These are phyloP conservation scores for Porogramme epimiltina DNA, from an alignment of 1,284 basidiomycete species.

Conservation along the genomic window DNA sequence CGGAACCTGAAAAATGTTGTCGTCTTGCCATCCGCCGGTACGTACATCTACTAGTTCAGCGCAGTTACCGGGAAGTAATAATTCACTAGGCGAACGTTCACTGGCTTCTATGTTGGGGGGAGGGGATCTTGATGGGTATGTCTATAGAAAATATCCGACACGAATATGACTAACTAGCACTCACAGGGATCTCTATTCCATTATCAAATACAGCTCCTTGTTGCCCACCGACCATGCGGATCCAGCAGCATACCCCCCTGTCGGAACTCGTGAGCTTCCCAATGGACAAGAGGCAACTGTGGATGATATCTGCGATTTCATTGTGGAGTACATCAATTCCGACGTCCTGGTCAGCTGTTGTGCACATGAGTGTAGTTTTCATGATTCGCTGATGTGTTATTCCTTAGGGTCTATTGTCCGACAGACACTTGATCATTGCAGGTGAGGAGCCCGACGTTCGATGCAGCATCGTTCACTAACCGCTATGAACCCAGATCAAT, in stretches of 20 bases:
- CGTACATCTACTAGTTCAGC: constrained; percentile 19
- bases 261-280: constrained; percentile 30
- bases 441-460: constrained; percentile 41
- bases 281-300: constrained; percentile 62
- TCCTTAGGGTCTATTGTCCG: constrained; percentile 63
- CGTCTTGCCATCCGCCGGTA: constrained; percentile 70
- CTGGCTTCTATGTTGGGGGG: constrained; percentile 70
- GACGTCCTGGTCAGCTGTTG: constrained; percentile 60
- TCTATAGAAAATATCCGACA: not conserved
- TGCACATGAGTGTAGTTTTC: not conserved
- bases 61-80: too few relatives aligned
- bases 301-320: constrained; percentile 78
- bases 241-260: constrained; percentile 56
- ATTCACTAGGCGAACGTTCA: constrained; percentile 53
- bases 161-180: not conserved
- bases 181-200: constrained; percentile 38
- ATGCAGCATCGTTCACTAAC: not conserved
- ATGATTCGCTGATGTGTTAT: not conserved
- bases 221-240: constrained; percentile 49
- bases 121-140: constrained; percentile 76
- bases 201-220: constrained; percentile 43
- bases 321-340: constrained; percentile 82
- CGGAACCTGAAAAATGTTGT: constrained; percentile 68
- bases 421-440: constrained; percentile 73
- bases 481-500: constrained; percentile 54